Evolutionary conservation across 1,284 basidiomycete species (phyloP).

Genomic region (Erythrobasidium hasegawianum): DNA sequence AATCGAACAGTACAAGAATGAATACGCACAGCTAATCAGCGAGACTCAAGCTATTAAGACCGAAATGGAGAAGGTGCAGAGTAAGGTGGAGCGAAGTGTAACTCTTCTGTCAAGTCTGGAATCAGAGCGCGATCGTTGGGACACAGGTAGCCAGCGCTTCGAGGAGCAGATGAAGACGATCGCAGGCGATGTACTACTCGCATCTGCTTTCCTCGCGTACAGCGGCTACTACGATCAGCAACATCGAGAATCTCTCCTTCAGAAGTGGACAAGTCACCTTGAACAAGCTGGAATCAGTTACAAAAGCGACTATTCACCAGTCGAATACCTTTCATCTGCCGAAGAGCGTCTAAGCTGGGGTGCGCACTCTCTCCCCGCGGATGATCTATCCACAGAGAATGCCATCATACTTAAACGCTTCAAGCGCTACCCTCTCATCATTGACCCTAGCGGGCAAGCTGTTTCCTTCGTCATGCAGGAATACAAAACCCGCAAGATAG

Average conservation of each 20-base stretch:
- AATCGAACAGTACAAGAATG: conserved; percentile 92
- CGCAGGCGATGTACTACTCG: conserved; percentile 92
- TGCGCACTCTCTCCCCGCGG: conserved; percentile 86
- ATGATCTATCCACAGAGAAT: conserved; percentile 95
- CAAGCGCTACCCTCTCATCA: conserved; percentile 95
- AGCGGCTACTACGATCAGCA: conserved; percentile 98
- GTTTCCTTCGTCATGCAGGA: conserved; percentile 90
- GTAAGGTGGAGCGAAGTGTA: conserved; percentile 95
- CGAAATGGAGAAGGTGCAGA: conserved; percentile 97
- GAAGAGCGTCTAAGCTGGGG: conserved; percentile 96
- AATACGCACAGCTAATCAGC: conserved; percentile 94
- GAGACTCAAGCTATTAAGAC: conserved; percentile 95
- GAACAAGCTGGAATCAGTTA: conserved; percentile 84
- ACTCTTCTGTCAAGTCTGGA: conserved; percentile 89
- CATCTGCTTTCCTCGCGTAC: conserved; percentile 94
- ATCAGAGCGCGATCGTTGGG: conserved; percentile 93
- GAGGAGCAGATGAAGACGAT: conserved; percentile 99
- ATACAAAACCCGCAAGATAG: conserved; percentile 93
- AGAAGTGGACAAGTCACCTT: conserved; percentile 87
- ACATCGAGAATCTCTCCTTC: conserved; percentile 96
- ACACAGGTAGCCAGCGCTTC: conserved; percentile 89
- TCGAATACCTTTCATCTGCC: conserved; percentile 94
- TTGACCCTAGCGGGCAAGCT: conserved; percentile 98
- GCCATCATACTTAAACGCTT: conserved; percentile 98
- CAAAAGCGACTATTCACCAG: conserved; percentile 85